These are phyloP conservation scores for Cylindrotheca closterium DNA, from an alignment of 108 stramenopile genomes.

Conservation along the genomic window DNA sequence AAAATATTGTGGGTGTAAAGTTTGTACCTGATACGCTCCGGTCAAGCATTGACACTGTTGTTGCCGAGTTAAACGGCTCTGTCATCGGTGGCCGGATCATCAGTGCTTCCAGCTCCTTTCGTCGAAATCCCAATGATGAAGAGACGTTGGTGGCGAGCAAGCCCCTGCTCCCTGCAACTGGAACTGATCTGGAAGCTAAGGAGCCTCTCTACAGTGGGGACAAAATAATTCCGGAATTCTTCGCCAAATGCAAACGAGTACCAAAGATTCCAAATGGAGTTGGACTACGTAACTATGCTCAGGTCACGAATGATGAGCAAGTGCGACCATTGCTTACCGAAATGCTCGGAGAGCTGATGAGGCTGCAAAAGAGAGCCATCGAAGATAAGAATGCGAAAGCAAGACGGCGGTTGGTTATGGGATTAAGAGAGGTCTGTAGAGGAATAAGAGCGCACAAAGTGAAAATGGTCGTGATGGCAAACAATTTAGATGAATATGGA, in stretches of 20 bases:
- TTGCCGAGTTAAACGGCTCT: slow-evolving; percentile 55
- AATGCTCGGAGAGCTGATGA: slow-evolving; percentile 85
- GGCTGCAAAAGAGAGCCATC: slow-evolving; percentile 69
- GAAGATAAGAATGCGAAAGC: slow-evolving; percentile 80
- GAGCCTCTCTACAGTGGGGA: slow-evolving; percentile 66
- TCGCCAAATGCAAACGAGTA: slow-evolving; percentile 76
- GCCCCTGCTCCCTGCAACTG: slow-evolving; percentile 7
- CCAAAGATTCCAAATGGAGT: slow-evolving; percentile 75
- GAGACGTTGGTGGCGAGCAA: not conserved
- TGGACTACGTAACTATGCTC: slow-evolving; percentile 63
- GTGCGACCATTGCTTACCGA: slow-evolving; percentile 66
- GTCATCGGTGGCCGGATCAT: slow-evolving; percentile 60
- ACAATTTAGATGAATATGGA: slow-evolving; percentile 88
- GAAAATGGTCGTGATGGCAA: slow-evolving; percentile 88
- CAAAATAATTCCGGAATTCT: slow-evolving; percentile 75
- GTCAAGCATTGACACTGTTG: slow-evolving; percentile 29
- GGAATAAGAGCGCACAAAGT: slow-evolving; percentile 88
- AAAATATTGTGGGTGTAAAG: slow-evolving; percentile 31
- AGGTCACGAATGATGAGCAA: slow-evolving; percentile 45
- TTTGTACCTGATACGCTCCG: slow-evolving; percentile 28
- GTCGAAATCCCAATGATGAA: not conserved
- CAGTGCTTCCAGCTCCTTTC: slow-evolving; percentile 16
- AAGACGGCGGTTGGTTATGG: slow-evolving; percentile 85
- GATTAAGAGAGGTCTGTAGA: slow-evolving; percentile 85
- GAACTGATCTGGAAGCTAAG: slow-evolving; percentile 16